phyloP scores from a whole-genome alignment of 305 asterid genomes.

The Coffea humblotiana region DNA sequence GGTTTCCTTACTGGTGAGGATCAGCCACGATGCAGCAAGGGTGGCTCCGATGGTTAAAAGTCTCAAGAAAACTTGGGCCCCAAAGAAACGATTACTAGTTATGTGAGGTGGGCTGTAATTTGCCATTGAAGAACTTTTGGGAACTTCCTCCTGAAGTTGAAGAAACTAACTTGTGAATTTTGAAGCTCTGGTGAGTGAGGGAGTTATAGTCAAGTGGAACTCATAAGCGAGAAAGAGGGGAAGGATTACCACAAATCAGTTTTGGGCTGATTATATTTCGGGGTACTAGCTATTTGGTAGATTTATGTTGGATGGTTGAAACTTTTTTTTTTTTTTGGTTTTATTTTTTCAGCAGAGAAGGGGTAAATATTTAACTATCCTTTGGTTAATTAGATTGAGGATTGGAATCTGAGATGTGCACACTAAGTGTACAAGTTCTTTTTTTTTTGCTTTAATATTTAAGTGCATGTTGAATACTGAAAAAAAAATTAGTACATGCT shows the following conservation, averaged over 20 bases:
- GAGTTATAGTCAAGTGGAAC: not conserved
- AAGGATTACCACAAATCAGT: not conserved
- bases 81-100: slow-evolving; percentile 25
- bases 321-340: too few species aligned
- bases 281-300: too few species aligned
- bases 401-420: too few species aligned
- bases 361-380: too few species aligned
- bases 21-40: slow-evolving; percentile 38
- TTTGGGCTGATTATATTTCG: not conserved
- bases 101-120: slow-evolving; percentile 17
- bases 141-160: not conserved
- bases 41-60: slow-evolving; percentile 33
- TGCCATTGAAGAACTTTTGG: not conserved
- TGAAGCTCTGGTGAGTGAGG: not conserved
- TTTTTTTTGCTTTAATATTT: too few species aligned
- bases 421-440: too few species aligned
- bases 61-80: slow-evolving; percentile 36
- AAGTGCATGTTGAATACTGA: too few species aligned
- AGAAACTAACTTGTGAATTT: too few species aligned
- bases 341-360: too few species aligned
- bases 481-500: too few species aligned
- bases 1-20: slow-evolving; percentile 40
- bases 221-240: not conserved
- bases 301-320: too few species aligned
- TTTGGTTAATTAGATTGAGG: too few species aligned